Base-by-base conservation (phyloP, 1,284 basidiomycete species). In the Fomitopsis palustris region DNA sequence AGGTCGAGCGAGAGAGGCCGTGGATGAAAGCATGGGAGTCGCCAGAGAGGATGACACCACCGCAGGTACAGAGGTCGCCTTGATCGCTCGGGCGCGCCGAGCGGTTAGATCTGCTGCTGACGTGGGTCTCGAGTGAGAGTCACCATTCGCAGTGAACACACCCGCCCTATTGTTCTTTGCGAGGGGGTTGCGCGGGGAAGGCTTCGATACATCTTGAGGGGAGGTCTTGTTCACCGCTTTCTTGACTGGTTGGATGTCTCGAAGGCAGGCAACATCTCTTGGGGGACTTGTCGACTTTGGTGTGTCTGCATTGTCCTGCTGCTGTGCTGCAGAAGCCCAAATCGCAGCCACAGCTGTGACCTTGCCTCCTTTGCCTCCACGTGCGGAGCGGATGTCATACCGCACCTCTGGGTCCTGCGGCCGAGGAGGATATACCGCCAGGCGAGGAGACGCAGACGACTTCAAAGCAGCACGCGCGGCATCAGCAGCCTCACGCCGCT, bases 341-440 rank as follows among this genome's bases (percentile, higher is more conserved):
- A 93, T 75, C 4, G 86, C 81, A 0, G 88, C 84, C 2, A 91
- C 88, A 5, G 88, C 79, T 1, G 89, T 79, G 16, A 93, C 92
- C 55, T 82, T 81, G 10, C 90, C 92, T 0, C 91, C 91, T 54
- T 81, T 76, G 2, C 92, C 92, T 2, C 92, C 90, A 25, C 90
- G 81, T 10, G 90, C 90, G 41, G 88, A 91, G 5, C 86, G 83
- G 21, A 89, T 72, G 66, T 92, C 85, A 69, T 92, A 92, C 63
- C 85, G 87, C 25, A 77, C 77, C 57, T 83, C 83, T 0, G 80
- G 73, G 64, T 83, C 80, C 19, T 59, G 65, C 9, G 69, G 62
- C 2, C 71, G 72, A 17, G 74, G 71, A 2, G 76, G 74, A 56
- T 77, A 75, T 0, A 68, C 66, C 7, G 76, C 56, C 7, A 64